Percentiles rank a stretch among this genome's conserved stretches.
phyloP scores from a whole-genome alignment of 75 land plant species.

The Pinus tabuliformis region DNA sequence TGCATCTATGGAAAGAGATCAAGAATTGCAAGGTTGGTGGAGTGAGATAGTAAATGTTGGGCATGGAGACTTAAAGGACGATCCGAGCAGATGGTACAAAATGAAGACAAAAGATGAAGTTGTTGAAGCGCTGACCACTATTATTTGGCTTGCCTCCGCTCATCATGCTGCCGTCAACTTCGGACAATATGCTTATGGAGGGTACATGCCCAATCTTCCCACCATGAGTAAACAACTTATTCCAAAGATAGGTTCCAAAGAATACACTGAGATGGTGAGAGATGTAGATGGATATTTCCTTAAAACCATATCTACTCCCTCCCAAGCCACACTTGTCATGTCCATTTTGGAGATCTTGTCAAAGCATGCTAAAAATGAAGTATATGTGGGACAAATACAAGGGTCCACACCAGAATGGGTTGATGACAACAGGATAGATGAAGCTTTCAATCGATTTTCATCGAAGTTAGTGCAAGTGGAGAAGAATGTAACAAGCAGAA shows the following conservation, averaged over 20 bases:
- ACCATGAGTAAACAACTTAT: conserved; percentile 9
- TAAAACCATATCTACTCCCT: conserved; percentile 34
- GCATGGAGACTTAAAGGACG: conserved; percentile 63
- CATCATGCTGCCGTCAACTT: conserved; percentile 87
- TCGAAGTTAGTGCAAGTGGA: conserved; percentile 37
- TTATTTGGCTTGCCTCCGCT: conserved; percentile 66
- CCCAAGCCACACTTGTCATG: conserved; percentile 51
- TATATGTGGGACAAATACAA: conserved; percentile 52
- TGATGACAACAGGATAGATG: conserved; percentile 19
- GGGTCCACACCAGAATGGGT: conserved; percentile 32
- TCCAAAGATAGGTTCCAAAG: conserved; percentile 17
- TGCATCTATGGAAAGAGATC: too few species aligned
- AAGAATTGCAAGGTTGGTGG: too few species aligned
- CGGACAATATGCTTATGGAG: conserved; percentile 66
- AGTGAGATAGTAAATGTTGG: conserved; percentile 48
- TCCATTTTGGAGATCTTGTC: conserved; percentile 56
- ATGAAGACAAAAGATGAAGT: neutral
- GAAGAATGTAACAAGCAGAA: conserved; percentile 35
- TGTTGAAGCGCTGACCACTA: conserved; percentile 31
- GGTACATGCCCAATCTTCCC: conserved; percentile 34
- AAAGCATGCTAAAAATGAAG: conserved; percentile 65
- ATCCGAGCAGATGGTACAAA: conserved; percentile 9
- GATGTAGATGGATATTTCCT: conserved; percentile 39
- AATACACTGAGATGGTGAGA: conserved; percentile 18
- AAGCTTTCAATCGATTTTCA: conserved; percentile 38